Conservation (phyloP, 1,284 basidiomycete genomes). For the Peniophora sp. region DNA sequence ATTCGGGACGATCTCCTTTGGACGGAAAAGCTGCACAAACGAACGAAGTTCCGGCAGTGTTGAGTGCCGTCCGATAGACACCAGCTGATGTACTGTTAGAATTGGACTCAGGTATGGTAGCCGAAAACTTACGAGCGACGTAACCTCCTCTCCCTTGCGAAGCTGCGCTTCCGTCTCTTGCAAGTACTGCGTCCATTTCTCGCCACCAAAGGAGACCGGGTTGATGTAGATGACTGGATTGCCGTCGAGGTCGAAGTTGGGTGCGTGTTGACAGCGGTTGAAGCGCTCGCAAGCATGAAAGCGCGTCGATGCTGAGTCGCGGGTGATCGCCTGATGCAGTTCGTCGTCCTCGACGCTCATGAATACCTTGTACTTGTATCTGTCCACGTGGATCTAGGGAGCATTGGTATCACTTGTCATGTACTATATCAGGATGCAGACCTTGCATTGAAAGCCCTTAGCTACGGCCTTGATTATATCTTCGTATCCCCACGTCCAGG, state of each 20-base stretch:
- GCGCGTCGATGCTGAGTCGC: constrained; percentile 51
- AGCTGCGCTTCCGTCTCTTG: constrained; percentile 36
- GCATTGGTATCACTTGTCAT: background rate
- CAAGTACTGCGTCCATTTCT: constrained; percentile 58
- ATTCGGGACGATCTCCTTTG: constrained; percentile 70
- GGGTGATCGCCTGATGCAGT: constrained; percentile 57
- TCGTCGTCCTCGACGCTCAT: constrained; percentile 53
- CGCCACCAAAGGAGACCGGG: constrained; percentile 55
- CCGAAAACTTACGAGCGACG: constrained; percentile 45
- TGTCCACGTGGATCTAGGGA: constrained; percentile 79
- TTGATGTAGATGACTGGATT: constrained; percentile 71
- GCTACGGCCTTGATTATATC: constrained; percentile 74
- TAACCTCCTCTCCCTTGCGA: constrained; percentile 36
- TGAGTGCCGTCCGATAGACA: constrained; percentile 81
- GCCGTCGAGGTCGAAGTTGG: constrained; percentile 21
- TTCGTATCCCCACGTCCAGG: constrained; percentile 94
- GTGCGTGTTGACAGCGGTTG: constrained; percentile 53
- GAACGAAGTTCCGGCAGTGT: constrained; percentile 75
- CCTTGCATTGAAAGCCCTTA: constrained; percentile 52
- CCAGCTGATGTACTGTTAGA: constrained; percentile 40
- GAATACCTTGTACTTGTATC: constrained; percentile 76
- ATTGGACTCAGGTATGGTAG: background rate
- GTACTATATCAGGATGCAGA: background rate
- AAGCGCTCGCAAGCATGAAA: constrained; percentile 91
- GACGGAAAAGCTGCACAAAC: constrained; percentile 76